Percentiles rank a stretch among this genome's conserved stretches.
These are phyloP conservation scores for Botrytis porri DNA, from an alignment of 2,329 filamentous ascomycete genomes.

Conservation along the genomic window DNA sequence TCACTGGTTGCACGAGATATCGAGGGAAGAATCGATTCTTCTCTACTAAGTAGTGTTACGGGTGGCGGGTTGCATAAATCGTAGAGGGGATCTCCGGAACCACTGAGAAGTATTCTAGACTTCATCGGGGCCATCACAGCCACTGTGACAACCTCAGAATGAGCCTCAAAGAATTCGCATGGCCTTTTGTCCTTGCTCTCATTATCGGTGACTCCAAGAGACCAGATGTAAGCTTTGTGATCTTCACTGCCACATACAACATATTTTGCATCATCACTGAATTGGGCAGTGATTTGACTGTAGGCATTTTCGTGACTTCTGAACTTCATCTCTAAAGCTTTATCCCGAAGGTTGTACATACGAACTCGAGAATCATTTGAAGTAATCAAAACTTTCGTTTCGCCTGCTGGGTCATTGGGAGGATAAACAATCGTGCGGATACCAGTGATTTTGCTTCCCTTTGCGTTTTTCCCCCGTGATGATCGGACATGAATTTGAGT, in stretches of 20 bases:
- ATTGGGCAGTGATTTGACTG: conserved; percentile 85
- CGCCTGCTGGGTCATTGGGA: conserved; percentile 51
- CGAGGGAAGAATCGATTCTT: conserved; percentile 57
- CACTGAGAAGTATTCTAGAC: conserved; percentile 72
- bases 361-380: conserved; percentile 93
- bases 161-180: conserved; percentile 86
- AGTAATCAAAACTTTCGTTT: conserved; percentile 82
- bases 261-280: conserved; percentile 82
- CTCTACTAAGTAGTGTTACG: conserved; percentile 72
- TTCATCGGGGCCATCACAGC: conserved; percentile 79
- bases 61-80: conserved; percentile 95
- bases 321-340: conserved; percentile 82
- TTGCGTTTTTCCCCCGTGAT: conserved; percentile 86
- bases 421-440: conserved; percentile 72
- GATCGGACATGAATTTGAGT: conserved; percentile 92
- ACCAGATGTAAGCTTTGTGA: conserved; percentile 87
- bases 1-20: conserved; percentile 32
- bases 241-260: conserved; percentile 94
- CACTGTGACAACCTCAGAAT: conserved; percentile 84
- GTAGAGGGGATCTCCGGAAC: conserved; percentile 85
- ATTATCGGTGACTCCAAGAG: conserved; percentile 55
- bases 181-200: conserved; percentile 69
- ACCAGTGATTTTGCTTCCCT: conserved; percentile 95
- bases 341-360: conserved; percentile 84
- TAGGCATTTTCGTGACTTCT: conserved; percentile 86